These are phyloP conservation scores for Fraxinus excelsior DNA, from an alignment of 257 asterid genomes.

Conservation along the genomic window DNA sequence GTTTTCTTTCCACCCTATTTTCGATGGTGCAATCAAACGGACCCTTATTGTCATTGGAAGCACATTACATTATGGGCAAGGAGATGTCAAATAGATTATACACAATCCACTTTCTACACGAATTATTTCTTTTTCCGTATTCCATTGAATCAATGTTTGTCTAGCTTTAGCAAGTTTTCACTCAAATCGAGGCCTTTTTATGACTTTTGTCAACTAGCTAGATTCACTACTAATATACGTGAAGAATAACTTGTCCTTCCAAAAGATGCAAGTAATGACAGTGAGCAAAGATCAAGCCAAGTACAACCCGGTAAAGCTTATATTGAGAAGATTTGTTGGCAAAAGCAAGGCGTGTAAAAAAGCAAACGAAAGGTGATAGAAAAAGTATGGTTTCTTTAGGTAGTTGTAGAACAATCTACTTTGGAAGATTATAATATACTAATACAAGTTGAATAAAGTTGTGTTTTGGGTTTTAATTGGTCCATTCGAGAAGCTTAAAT, in stretches of 20 bases:
- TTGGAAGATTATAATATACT: neutral
- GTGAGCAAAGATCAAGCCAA: neutral
- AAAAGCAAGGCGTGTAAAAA: neutral
- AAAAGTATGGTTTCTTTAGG: neutral
- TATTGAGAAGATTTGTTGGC: neutral
- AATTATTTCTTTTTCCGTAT: too few species aligned
- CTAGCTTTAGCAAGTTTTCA: neutral
- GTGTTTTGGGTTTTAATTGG: too few species aligned
- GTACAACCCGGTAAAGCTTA: neutral
- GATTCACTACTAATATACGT: neutral
- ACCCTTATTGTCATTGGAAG: too few species aligned
- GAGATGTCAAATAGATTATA: too few species aligned
- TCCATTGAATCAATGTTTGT: neutral
- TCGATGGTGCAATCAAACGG: too few species aligned
- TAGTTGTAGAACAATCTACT: neutral
- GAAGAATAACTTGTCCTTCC: neutral
- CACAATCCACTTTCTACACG: neutral
- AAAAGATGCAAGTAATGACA: neutral
- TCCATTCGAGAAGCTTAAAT: too few species aligned
- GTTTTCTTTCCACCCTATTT: too few species aligned
- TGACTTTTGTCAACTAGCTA: neutral
- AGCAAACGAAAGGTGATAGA: neutral
- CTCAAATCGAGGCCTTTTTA: neutral
- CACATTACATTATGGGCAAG: too few species aligned
- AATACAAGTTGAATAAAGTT: too few species aligned